Evolutionary conservation across 2,329 filamentous ascomycete species (phyloP).

Genomic region (Elsinoe fawcettii): DNA sequence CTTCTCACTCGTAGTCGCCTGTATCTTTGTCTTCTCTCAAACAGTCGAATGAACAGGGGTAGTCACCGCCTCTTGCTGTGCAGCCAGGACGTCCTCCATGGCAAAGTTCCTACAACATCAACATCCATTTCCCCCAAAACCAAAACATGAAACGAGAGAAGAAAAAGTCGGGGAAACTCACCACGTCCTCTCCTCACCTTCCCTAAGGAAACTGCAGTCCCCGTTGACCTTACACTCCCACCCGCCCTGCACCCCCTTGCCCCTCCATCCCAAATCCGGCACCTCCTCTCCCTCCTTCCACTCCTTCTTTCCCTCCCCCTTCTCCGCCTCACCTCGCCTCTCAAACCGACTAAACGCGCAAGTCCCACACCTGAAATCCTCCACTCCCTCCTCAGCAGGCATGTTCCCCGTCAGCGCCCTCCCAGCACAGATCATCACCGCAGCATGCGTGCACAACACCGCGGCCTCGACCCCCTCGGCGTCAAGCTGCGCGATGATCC

Average conservation of each 20-base stretch:
- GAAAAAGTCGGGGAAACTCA: constrained; percentile 38
- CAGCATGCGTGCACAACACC: constrained; percentile 82
- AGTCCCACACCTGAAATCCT: constrained; percentile 81
- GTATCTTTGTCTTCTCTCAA: not conserved
- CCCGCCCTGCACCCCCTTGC: constrained; percentile 60
- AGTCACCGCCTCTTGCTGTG: not conserved
- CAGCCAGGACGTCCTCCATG: constrained; percentile 22
- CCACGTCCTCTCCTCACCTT: constrained; percentile 85
- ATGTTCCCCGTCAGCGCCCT: constrained; percentile 70
- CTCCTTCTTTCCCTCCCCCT: constrained; percentile 18
- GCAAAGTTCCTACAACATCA: constrained; percentile 26
- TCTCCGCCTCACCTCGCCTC: constrained; percentile 30
- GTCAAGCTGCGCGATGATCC: constrained; percentile 67
- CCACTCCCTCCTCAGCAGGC: constrained; percentile 60
- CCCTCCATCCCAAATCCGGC: constrained; percentile 48
- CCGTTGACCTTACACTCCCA: constrained; percentile 78
- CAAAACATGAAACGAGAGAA: constrained; percentile 14
- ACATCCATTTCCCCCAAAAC: constrained; percentile 14
- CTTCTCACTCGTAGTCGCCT: not conserved
- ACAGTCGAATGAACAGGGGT: not conserved
- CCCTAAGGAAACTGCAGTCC: constrained; percentile 72
- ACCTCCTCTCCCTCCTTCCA: constrained; percentile 31
- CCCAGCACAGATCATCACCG: constrained; percentile 78
- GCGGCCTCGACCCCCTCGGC: constrained; percentile 56
- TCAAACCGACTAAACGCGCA: constrained; percentile 68